Conservation (phyloP, 2,329 filamentous ascomycete species). For the Pseudocercospora crystallina region DNA sequence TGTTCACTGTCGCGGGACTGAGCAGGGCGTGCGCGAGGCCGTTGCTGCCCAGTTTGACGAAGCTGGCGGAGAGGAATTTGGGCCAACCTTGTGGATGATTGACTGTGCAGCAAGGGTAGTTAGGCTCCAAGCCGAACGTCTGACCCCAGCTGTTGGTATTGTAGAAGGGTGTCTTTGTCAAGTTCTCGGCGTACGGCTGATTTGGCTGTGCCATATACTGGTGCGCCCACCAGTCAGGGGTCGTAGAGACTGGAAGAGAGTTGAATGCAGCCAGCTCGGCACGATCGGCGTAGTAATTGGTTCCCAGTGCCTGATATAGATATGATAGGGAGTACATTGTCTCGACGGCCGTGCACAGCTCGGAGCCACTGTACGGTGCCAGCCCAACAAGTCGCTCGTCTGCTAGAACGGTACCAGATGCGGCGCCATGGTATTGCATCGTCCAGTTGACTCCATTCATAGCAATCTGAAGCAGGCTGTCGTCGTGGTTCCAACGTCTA, state of each 20-base stretch:
- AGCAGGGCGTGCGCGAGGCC: constrained; percentile 54
- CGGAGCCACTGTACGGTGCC: constrained; percentile 45
- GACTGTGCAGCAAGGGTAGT: constrained; percentile 59
- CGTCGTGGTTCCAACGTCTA: constrained; percentile 47
- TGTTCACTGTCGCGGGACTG: constrained; percentile 45
- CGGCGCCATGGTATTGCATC: constrained; percentile 48
- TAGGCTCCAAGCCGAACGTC: constrained; percentile 54
- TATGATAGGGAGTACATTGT: constrained; percentile 54
- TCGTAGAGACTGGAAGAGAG: constrained; percentile 53
- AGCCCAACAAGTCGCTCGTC: constrained; percentile 52
- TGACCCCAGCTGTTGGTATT: constrained; percentile 49
- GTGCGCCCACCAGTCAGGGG: constrained; percentile 56
- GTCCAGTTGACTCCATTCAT: constrained; percentile 50
- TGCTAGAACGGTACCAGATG: constrained; percentile 51
- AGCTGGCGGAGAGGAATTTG: constrained; percentile 54
- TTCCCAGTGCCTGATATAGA: constrained; percentile 51
- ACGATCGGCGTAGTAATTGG: constrained; percentile 51
- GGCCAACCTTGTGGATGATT: constrained; percentile 60
- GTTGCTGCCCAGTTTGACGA: constrained; percentile 42
- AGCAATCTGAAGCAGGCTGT: constrained; percentile 42
- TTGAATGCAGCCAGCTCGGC: constrained; percentile 57
- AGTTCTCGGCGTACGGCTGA: constrained; percentile 50
- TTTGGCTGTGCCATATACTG: constrained; percentile 58
- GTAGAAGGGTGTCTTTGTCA: constrained; percentile 48
- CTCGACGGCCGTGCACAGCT: constrained; percentile 55